Evolutionary conservation across 805 yeast genomes (phyloP).

Genomic region (Clavispora santaluciae): DNA sequence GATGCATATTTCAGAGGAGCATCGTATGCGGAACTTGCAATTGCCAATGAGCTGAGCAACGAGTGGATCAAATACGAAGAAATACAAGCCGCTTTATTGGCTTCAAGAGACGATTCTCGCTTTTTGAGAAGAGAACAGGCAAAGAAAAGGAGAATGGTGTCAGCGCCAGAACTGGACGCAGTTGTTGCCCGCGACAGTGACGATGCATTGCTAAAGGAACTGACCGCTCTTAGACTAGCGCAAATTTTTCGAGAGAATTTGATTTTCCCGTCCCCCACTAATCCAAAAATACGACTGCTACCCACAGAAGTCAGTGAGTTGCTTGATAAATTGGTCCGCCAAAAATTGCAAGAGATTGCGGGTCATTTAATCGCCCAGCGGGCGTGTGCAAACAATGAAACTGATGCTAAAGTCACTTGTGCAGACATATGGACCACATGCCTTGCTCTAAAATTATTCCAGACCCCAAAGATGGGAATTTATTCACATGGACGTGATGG

Average conservation of each 20-base stretch:
- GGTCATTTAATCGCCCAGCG: constrained; percentile 11
- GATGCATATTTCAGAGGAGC: constrained; percentile 18
- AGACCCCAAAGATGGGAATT: constrained; percentile 11
- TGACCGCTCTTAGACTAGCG: neutral
- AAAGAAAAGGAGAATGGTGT: neutral
- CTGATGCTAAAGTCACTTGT: neutral
- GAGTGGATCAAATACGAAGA: constrained; percentile 43
- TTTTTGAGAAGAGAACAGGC: neutral
- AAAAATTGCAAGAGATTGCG: constrained; percentile 10
- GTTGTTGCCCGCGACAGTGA: neutral
- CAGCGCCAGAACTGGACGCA: neutral
- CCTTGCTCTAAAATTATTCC: constrained; percentile 9
- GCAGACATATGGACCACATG: constrained; percentile 13
- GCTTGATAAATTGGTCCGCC: neutral
- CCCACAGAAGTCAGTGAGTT: neutral
- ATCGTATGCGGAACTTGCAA: constrained; percentile 44
- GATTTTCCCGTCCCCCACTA: neutral
- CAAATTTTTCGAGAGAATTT: neutral
- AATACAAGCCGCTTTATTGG: constrained; percentile 23
- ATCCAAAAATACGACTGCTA: neutral
- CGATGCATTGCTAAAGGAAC: neutral
- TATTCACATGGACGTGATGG: constrained; percentile 9
- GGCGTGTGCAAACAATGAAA: neutral
- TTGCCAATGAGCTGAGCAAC: constrained; percentile 48
- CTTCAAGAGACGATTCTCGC: constrained; percentile 13